Conservation (phyloP, 2,329 filamentous ascomycete species). For the Neopestalotiopsis sp. region DNA sequence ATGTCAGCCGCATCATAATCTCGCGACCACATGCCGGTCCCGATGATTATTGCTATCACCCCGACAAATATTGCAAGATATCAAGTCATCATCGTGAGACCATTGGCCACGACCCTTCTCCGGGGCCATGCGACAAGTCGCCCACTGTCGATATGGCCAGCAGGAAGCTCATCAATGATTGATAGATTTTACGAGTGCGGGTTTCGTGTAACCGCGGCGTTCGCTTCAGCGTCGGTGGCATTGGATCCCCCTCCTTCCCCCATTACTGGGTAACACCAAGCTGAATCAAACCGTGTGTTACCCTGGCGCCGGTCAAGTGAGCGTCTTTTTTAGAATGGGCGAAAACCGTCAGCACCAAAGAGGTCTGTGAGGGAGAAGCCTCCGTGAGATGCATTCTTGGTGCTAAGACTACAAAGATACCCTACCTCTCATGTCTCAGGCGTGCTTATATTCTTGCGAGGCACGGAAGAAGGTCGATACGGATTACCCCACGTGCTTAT, state of each 20-base stretch:
- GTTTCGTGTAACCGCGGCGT: slow-evolving; percentile 7
- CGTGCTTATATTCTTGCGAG: neutral
- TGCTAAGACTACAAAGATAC: neutral
- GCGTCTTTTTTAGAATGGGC: slow-evolving; percentile 12
- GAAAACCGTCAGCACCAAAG: slow-evolving; percentile 1
- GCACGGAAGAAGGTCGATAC: neutral
- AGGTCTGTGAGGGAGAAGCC: slow-evolving; percentile 14
- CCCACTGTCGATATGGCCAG: neutral
- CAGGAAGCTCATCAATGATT: neutral
- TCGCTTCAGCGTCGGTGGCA: slow-evolving; percentile 28
- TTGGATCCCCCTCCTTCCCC: slow-evolving; percentile 24
- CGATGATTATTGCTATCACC: neutral
- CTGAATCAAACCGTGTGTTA: slow-evolving; percentile 28
- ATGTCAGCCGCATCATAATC: slow-evolving; percentile 13
- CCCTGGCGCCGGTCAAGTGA: slow-evolving; percentile 27
- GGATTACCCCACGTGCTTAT: slow-evolving; percentile 1
- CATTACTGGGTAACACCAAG: slow-evolving; percentile 23
- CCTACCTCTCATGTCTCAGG: neutral
- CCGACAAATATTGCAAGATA: slow-evolving; percentile 6
- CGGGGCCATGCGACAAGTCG: neutral
- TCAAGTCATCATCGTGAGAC: neutral
- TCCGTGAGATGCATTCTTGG: neutral
- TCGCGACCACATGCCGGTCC: slow-evolving; percentile 3
- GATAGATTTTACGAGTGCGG: slow-evolving; percentile 10
- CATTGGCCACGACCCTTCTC: neutral